These are phyloP conservation scores for Cladophialophora carrionii DNA, from an alignment of 2,329 filamentous ascomycete genomes.

Conservation along the genomic window DNA sequence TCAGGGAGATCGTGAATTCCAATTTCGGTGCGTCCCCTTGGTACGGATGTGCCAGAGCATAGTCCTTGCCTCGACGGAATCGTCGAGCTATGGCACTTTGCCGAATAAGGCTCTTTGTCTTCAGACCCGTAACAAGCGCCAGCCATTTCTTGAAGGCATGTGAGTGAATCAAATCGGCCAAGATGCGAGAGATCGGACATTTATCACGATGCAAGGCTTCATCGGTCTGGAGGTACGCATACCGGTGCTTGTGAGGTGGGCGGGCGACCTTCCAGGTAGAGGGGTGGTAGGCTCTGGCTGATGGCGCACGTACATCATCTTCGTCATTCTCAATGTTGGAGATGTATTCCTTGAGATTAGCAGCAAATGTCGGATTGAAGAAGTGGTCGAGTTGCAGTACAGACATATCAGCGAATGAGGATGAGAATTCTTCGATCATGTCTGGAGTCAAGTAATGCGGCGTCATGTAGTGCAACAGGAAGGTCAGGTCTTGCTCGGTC, in stretches of 20 bases:
- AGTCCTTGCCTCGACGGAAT: constrained; percentile 85
- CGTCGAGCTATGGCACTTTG: constrained; percentile 80
- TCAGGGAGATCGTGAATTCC: constrained; percentile 85
- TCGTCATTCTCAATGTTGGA: constrained; percentile 62
- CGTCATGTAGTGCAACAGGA: constrained; percentile 85
- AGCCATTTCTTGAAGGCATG: constrained; percentile 88
- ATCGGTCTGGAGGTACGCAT: constrained; percentile 63
- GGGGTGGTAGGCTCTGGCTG: constrained; percentile 38
- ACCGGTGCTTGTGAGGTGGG: constrained; percentile 95
- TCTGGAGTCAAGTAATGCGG: constrained; percentile 91
- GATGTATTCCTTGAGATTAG: constrained; percentile 71
- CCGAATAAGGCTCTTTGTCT: constrained; percentile 61
- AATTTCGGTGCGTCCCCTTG: constrained; percentile 71
- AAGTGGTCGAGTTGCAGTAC: constrained; percentile 81
- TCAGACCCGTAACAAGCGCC: constrained; percentile 75
- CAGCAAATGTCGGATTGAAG: constrained; percentile 75
- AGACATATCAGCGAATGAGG: constrained; percentile 79
- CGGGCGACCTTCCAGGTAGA: constrained; percentile 73
- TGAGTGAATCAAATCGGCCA: constrained; percentile 82
- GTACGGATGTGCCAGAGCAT: constrained; percentile 88
- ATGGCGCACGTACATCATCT: constrained; percentile 45
- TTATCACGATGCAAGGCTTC: constrained; percentile 48
- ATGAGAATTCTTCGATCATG: constrained; percentile 78
- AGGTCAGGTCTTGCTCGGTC: constrained; percentile 80
- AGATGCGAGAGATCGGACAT: constrained; percentile 72